Percentiles rank a stretch among this genome's conserved stretches.
These are phyloP conservation scores for Candida ipomoeae DNA, from an alignment of 805 yeast genomes.

Conservation along the genomic window DNA sequence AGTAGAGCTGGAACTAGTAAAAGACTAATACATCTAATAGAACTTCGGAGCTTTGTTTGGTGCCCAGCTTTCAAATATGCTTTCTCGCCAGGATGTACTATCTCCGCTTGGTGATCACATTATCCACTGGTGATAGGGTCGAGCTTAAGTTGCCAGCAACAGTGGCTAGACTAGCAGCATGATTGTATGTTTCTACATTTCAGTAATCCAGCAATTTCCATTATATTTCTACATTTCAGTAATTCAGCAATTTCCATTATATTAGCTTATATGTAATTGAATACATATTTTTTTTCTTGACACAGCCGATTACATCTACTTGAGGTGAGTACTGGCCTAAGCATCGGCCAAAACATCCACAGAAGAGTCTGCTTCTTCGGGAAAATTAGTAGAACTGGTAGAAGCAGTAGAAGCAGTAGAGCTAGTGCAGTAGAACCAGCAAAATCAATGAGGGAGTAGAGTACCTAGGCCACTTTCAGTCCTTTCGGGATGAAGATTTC, in stretches of 20 bases:
- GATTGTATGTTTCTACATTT: too few relatives aligned
- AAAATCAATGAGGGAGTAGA: too few relatives aligned
- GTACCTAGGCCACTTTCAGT: too few relatives aligned
- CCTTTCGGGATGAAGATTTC: too few relatives aligned
- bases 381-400: too few relatives aligned
- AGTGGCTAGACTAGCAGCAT: not conserved
- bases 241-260: too few relatives aligned
- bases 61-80: slow-evolving; percentile 40
- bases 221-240: too few relatives aligned
- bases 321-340: slow-evolving; percentile 52
- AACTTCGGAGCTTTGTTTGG: slow-evolving; percentile 28
- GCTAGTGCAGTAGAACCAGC: too few relatives aligned
- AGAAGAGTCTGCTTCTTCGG: slow-evolving; percentile 32
- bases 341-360: slow-evolving; percentile 58
- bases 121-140: slow-evolving; percentile 21
- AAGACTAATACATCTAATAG: too few relatives aligned
- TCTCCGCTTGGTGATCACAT: slow-evolving; percentile 19
- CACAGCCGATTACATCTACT: not conserved
- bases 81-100: slow-evolving; percentile 32
- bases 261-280: not conserved
- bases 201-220: not conserved
- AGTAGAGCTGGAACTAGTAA: too few relatives aligned
- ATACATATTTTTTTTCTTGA: not conserved
- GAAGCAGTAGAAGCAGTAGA: too few relatives aligned
- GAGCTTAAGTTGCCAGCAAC: slow-evolving; percentile 27